A percentile compares a stretch with the other conserved stretches of the same genome.
Conservation (phyloP, 805 yeast species). For the Metschnikowia sp. region DNA sequence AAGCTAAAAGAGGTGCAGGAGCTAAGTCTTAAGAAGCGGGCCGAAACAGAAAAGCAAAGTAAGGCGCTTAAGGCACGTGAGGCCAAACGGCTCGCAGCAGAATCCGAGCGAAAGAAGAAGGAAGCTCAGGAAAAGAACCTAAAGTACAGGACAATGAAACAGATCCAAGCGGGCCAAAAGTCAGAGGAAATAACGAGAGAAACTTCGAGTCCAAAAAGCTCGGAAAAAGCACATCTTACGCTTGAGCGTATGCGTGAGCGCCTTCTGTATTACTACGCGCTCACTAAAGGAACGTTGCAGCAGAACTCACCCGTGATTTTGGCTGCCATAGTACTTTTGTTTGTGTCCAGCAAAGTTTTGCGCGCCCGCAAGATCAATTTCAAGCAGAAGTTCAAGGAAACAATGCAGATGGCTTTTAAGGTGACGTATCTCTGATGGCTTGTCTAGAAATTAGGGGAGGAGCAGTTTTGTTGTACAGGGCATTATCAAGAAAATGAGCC, state of each 20-base stretch:
- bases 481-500: too few relatives aligned
- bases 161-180: constrained; percentile 21
- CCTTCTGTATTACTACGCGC: constrained; percentile 3
- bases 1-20: constrained; percentile 15
- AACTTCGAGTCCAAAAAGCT: neutral
- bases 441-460: too few relatives aligned
- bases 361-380: constrained; percentile 26
- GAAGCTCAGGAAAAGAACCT: constrained; percentile 22
- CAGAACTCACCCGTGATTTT: constrained; percentile 30
- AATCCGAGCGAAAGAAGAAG: constrained; percentile 12
- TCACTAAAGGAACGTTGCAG: constrained; percentile 23
- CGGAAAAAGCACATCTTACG: neutral
- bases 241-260: constrained; percentile 1
- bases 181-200: neutral
- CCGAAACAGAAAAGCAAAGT: constrained; percentile 6
- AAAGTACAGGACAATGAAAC: constrained; percentile 29
- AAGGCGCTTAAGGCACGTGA: constrained; percentile 17
- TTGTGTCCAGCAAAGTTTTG: constrained; percentile 22
- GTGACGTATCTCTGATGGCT: constrained; percentile 32
- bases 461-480: too few relatives aligned
- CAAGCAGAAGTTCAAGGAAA: constrained; percentile 30
- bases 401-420: constrained; percentile 43
- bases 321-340: constrained; percentile 18
- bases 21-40: constrained; percentile 4
- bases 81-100: constrained; percentile 20